Base-by-base conservation (phyloP, 2,329 filamentous ascomycete species). In the Xylaria sp. region DNA sequence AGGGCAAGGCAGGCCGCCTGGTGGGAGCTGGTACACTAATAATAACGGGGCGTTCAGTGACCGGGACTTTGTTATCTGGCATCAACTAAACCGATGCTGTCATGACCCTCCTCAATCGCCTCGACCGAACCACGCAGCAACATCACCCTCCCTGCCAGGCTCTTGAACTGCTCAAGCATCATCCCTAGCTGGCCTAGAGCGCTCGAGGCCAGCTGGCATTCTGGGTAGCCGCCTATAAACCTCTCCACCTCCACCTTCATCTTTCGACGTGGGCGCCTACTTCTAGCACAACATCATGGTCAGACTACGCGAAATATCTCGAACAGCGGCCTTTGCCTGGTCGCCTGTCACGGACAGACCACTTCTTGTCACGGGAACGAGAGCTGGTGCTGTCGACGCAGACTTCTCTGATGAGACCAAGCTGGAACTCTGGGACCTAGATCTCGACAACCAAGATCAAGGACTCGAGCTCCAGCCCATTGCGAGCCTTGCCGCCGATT, bases 391-490 rank as follows among this genome's bases (percentile, higher is more conserved):
- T 71, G 93, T 99, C 41, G 93, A 96, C 78, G 93, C 92, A 71
- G 93, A 98, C 78, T 99, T 99, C 79, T 98, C 95, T 27, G 95
- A 95, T 77, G 93, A 98, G 77, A 97, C 93, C 67, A 94, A 94
- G 80, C 82, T 99, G 60, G 95, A 99, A 81, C 84, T 99, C 63
- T 99, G 95, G 95, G 92, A 98, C 78, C 83, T 99, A 68, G 89
- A 87, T 73, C 83, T 98, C 68, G 92, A 96, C 76, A 87, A 88
- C 76, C 79, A 87, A 65, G 84, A 90, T 63, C 88, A 91, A 73
- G 88, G 88, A 57, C 83, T 92, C 55, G 95, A 98, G 80, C 87
- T 97, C 58, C 89, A 93, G 76, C 93, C 95, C 63, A 81, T 93
- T 73, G 90, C 88, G 65, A 94, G 89, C 78, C 87, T 98, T 73